A percentile compares a stretch with the other conserved stretches of the same genome.
Conservation (phyloP, 2,329 filamentous ascomycete species). For the Xylariaceae sp. region DNA sequence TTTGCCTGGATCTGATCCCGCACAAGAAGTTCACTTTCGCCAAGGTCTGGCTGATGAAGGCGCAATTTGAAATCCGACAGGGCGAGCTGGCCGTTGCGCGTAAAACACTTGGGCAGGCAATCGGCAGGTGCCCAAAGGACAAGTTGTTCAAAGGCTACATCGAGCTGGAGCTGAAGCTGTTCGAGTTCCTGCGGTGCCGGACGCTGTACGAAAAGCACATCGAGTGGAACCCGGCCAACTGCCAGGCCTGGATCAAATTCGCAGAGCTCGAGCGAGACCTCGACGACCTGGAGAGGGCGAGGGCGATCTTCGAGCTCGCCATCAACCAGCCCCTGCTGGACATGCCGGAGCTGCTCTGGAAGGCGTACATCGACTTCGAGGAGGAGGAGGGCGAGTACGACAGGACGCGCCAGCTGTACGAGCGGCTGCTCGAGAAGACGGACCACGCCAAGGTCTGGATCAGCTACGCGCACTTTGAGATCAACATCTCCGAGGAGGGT, state of each 20-base stretch:
- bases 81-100: constrained; percentile 71
- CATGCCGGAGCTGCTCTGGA: constrained; percentile 98
- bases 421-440: constrained; percentile 88
- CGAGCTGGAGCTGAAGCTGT: constrained; percentile 84
- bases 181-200: constrained; percentile 87
- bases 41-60: constrained; percentile 91
- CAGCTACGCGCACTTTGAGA: constrained; percentile 96
- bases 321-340: constrained; percentile 76
- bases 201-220: constrained; percentile 92
- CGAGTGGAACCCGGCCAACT: constrained; percentile 84
- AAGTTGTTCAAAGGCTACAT: constrained; percentile 92
- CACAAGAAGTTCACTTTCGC: constrained; percentile 97
- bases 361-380: constrained; percentile 97
- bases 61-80: constrained; percentile 88
- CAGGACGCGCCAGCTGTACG: constrained; percentile 72
- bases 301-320: constrained; percentile 88
- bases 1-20: constrained; percentile 79
- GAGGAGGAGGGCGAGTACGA: constrained; percentile 92
- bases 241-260: constrained; percentile 93
- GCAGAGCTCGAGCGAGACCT: constrained; percentile 87
- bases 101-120: constrained; percentile 81
- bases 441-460: constrained; percentile 99
- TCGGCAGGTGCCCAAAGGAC: constrained; percentile 94
- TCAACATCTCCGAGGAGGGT: constrained; percentile 76
- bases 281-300: constrained; percentile 78